Base-by-base conservation (phyloP, 108 stramenopile genomes). In the Cyclotella atomus region DNA sequence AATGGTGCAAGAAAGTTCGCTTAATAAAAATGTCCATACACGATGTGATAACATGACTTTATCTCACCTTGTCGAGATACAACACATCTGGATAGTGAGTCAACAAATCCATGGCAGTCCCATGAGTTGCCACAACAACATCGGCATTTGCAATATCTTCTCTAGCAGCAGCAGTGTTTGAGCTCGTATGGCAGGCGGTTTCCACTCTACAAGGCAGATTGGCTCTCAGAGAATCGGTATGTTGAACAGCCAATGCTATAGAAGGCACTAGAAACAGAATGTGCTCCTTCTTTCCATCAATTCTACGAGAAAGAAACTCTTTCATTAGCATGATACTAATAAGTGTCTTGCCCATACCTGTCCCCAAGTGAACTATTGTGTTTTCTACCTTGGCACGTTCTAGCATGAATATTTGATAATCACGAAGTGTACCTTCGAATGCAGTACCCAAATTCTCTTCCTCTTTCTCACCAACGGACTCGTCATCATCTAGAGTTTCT, bases 91-190 rank as follows among this genome's bases (percentile, higher is more conserved):
- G 78, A 59, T 87, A 85, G 59, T 89, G 88, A 34, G 66, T 79
- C 36, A 87, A 67, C 76, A 89, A 76, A 72, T 89, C 82, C 28
- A 65, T n/a, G 30, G 80, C 79, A 12, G 84, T 79, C 9, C 88
- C 88, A 75, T 89, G 88, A 36, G 88, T 89, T 17, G 88, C 88
- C 20, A 89, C 88, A 12, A 89, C 33, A 8, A 89, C 69, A 28
- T 89, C 59, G 12, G 76, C 78, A 9, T 60, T 57, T 8, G 61
- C 71, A 69, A 89, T 65, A 21, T 75, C 29, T 19, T 55, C 29
- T 30, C 81, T 69, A 33, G 73, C 52, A 15, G 33, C 60, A 20
- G 68, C 25, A 8, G 77, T 38, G 47, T 57, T 65, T 19, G 73
- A 75, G 8, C 64, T 77, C 16, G 64, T 63, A 43, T 69, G 44